Base-by-base conservation (phyloP, 305 asterid genomes). In the Andrographis paniculata region DNA sequence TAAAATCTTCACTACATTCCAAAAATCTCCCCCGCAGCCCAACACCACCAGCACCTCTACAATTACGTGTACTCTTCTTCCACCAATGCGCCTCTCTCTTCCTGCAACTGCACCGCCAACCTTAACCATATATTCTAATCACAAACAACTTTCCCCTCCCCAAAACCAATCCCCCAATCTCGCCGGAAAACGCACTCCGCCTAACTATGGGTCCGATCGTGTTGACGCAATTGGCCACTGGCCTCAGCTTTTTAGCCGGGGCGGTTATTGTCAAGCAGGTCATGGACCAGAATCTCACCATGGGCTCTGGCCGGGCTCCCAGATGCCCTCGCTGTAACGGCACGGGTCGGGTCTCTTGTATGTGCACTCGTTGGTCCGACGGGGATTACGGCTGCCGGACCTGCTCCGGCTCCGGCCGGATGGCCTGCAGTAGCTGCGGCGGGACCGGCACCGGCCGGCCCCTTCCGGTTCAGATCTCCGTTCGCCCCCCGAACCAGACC, bases 401-500 rank as follows among this genome's bases (percentile, higher is more conserved):
- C 0, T 89, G 98, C 53, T 64, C 94, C 39, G 94, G 98, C 24
- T 85, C 96, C 28, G 95, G 98, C 40, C 91, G 95, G 3, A 82
- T 72, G 84, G 85, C 63, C 17, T 89, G 98, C 67, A 78, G 58
- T 56, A 80, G 82, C 60, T 89, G 98, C 50, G 96, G 95, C 5
- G 98, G 98, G 11, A 50, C 72, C 9, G 98, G 98, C 9, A 82
- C 94, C 8, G 96, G 98, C 41, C 91, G 98, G 14, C 93, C 93
- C 1, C 43, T 85, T 56, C 97, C 97, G 52, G 91, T 74, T 57
- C 95, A 78, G 77, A 67, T 88, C 18, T 44, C 80, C 28, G 75
- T 71, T 62, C 88, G 86, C 56, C 74, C 78, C 10, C 58, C 77
- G 15, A 84, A 69, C 63, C 79, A 65, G 44, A 59, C 79, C 31